A percentile compares a stretch with the other conserved stretches of the same genome.
These are phyloP conservation scores for Chaetomium globosum DNA, from an alignment of 2,329 filamentous ascomycete genomes.

Conservation along the genomic window DNA sequence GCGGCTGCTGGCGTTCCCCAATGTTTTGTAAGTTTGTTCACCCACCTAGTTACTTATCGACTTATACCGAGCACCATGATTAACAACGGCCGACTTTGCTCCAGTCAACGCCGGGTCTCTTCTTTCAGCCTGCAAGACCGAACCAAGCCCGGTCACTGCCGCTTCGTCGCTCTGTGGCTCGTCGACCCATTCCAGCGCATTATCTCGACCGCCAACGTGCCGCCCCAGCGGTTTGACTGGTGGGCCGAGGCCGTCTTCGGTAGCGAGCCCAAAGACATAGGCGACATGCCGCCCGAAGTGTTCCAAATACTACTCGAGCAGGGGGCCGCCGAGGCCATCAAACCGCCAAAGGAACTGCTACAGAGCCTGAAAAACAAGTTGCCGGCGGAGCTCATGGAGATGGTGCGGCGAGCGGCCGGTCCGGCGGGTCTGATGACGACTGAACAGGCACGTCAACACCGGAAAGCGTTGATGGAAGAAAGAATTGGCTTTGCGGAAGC, in stretches of 20 bases:
- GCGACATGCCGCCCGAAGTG: conserved; percentile 31
- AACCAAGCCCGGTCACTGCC: conserved; percentile 56
- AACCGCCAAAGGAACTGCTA: conserved; percentile 4
- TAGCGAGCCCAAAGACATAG: conserved; percentile 16
- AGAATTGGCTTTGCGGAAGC: conserved; percentile 34
- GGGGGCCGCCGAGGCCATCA: conserved; percentile 44
- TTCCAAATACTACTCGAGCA: conserved; percentile 30
- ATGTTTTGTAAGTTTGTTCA: conserved; percentile 34
- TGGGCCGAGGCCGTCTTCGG: conserved; percentile 39
- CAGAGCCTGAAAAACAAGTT: conserved; percentile 31
- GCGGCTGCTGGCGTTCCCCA: conserved; percentile 51
- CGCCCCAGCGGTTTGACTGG: conserved; percentile 46
- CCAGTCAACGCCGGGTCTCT: conserved; percentile 53
- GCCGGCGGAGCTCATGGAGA: conserved; percentile 38
- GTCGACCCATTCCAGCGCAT: conserved; percentile 58
- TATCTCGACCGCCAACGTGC: conserved; percentile 49
- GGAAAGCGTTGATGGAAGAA: conserved; percentile 47
- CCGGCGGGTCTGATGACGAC: conserved; percentile 31
- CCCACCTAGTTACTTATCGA: too few species aligned
- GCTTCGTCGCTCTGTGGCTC: conserved; percentile 61
- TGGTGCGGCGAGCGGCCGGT: conserved; percentile 33
- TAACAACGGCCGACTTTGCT: background rate
- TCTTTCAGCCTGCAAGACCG: conserved; percentile 54
- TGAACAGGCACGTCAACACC: conserved; percentile 45
- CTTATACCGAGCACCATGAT: too few species aligned